Base-by-base conservation (phyloP, 2,329 filamentous ascomycete species). In the Penicillium sumatraense region DNA sequence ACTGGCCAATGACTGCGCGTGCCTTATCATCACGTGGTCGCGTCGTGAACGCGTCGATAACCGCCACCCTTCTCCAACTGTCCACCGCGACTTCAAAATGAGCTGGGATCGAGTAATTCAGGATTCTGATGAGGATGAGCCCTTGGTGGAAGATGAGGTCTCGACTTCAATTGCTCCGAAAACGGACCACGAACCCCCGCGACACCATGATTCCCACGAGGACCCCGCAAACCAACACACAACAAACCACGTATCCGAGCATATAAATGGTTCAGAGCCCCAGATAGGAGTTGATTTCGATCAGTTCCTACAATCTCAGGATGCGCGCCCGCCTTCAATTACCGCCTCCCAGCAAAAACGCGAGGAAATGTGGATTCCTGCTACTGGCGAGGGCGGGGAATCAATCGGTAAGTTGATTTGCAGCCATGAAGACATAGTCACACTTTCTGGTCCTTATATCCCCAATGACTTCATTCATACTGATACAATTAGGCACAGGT, bases 121-220 rank as follows among this genome's bases (percentile, higher is more conserved):
- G 49, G 76, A 78, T 56, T 79, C 76, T 1, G 76, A 79, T 24
- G 75, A 78, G 35, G 75, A 75, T 10, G 73, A 75, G 45, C 65
- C 69, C 50, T 57, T 73, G n/a, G 63, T 62, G 33, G 68, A 65
- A 50, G 66, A 64, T 27, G 67, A 68, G 6, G 31, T 61, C 20
- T 49, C 61, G 18, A 59, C 58, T 14, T 63, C 62, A 18, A 49
- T 54, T 47, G 65, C 61, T 24, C 66, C 53, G 26, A 54, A 58
- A 10, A 64, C 65, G 29, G 46, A 52, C 10, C 60, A 60, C 8
- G 59, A 64, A n/a, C 46, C 38, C 33, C 46, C 55, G 35, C 31
- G 38, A 10, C 53, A 53, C 13, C 49, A 56, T 35, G 57, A 62
- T 26, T 10, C 42, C n/a, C 29, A 58, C 35, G 50, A 63, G 6